phyloP scores from a whole-genome alignment of 2,329 filamentous ascomycete species.

The Aureobasidium melanogenum region DNA sequence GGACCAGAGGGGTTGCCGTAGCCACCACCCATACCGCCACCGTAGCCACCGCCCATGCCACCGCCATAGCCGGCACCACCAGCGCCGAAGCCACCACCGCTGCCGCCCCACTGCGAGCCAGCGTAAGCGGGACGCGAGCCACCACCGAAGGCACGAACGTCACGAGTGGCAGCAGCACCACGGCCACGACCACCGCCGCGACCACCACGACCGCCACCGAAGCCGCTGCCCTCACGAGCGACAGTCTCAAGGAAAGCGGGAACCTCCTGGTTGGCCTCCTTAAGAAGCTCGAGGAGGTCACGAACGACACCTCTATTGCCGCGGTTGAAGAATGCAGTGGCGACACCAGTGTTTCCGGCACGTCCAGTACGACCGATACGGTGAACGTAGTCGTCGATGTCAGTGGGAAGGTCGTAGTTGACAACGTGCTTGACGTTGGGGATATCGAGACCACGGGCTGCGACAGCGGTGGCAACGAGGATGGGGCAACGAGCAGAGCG shows the following conservation, averaged over 20 bases:
- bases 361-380: conserved; percentile 99
- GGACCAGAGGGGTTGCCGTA: conserved; percentile 62
- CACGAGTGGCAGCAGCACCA: conserved; percentile 64
- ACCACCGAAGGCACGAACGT: conserved; percentile 60
- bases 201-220: conserved; percentile 57
- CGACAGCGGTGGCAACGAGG: conserved; percentile 91
- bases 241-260: conserved; percentile 93
- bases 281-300: conserved; percentile 92
- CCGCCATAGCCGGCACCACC: conserved; percentile 27
- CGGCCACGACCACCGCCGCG: conserved; percentile 64
- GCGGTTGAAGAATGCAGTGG: conserved; percentile 99
- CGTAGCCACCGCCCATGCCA: conserved; percentile 35
- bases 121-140: conserved; percentile 50
- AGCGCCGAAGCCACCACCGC: conserved; percentile 34
- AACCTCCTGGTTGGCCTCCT: conserved; percentile 97
- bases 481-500: conserved; percentile 92
- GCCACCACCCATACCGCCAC: conserved; percentile 37
- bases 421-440: conserved; percentile 95
- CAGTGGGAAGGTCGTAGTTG: conserved; percentile 98
- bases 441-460: conserved; percentile 78
- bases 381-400: conserved; percentile 98
- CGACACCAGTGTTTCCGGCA: conserved; percentile 97
- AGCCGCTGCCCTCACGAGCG: conserved; percentile 82
- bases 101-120: conserved; percentile 45
- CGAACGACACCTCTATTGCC: conserved; percentile 97